These are phyloP conservation scores for Botryotinia narcissicola DNA, from an alignment of 2,329 filamentous ascomycete genomes.

Conservation along the genomic window DNA sequence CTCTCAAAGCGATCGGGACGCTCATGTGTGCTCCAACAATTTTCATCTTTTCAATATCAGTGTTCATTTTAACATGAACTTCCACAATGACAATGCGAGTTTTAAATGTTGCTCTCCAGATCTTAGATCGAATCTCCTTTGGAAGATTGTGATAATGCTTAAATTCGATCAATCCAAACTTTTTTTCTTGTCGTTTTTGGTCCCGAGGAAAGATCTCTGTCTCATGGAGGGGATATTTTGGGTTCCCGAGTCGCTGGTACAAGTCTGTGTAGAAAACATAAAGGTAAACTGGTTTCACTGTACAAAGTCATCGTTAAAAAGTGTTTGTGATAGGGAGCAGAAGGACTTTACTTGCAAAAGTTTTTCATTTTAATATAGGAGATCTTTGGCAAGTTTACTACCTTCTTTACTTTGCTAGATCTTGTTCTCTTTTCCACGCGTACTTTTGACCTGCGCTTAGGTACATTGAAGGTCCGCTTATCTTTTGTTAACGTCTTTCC, in stretches of 20 bases:
- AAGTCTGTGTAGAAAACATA: not conserved
- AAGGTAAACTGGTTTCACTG: not conserved
- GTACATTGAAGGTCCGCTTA: not conserved
- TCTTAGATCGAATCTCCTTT: not conserved
- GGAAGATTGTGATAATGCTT: not conserved
- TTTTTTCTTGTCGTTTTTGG: not conserved
- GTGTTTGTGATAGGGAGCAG: not conserved
- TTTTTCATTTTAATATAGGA: not conserved
- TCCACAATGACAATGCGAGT: not conserved
- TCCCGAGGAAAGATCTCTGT: not conserved
- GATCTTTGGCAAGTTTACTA: not conserved
- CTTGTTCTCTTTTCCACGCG: not conserved
- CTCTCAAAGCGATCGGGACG: not conserved
- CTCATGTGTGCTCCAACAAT: not conserved
- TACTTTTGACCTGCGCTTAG: not conserved
- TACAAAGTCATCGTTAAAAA: not conserved
- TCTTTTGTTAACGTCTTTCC: not conserved
- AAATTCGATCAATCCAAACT: not conserved
- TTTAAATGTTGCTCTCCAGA: not conserved
- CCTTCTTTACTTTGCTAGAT: not conserved
- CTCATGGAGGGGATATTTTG: not conserved
- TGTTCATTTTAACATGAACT: not conserved
- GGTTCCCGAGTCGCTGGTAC: not conserved
- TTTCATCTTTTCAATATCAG: not conserved
- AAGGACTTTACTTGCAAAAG: not conserved